Base-by-base conservation (phyloP, 345 rosid species). In the Corymbia maculata region DNA sequence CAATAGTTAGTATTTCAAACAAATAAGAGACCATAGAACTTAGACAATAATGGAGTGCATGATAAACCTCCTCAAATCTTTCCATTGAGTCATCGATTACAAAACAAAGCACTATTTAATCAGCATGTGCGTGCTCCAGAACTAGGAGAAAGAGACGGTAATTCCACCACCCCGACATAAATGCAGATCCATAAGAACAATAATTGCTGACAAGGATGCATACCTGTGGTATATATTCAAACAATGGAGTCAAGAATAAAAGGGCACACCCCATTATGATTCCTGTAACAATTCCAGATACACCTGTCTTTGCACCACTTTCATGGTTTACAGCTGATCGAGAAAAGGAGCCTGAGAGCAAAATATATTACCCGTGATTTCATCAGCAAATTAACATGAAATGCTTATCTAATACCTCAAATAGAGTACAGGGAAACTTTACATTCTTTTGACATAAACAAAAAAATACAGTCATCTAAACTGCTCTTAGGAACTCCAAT, bases 251-350 rank as follows among this genome's bases (percentile, higher is more conserved):
- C 93, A 98, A 84, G 93, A 98, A 98, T 86, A 98, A 88, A 90
- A 98, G 95, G 88, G 99, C 93, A 90, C 99, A 98, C 70, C 94
- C 93, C 93, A 97, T 95, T 91, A 98, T 93, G 75, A 93, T 91
- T 89, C 99, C 99, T 50, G 98, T 90, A 89, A 98, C 44, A 91
- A 97, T 68, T 89, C 98, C 99, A 61, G 99, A 93, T 87, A 98
- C 89, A 87, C 99, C 98, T 22, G 99, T 93, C 94, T 93, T 98
- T 28, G 99, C 98, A 88, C 99, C 99, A 92, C 97, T 96, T 90
- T 97, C 99, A 90, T 96, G 96, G 92, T 94, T 98, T 90, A 97
- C 99, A 36, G 99, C 99, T 89, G 99, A 98, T 93, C 99, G 93
- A 87, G 99, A 98, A 91, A 98, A 98, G 87, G 99, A 98, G 89